Base-by-base conservation (phyloP, 2,329 filamentous ascomycete species). In the Chlorencoelia australis region DNA sequence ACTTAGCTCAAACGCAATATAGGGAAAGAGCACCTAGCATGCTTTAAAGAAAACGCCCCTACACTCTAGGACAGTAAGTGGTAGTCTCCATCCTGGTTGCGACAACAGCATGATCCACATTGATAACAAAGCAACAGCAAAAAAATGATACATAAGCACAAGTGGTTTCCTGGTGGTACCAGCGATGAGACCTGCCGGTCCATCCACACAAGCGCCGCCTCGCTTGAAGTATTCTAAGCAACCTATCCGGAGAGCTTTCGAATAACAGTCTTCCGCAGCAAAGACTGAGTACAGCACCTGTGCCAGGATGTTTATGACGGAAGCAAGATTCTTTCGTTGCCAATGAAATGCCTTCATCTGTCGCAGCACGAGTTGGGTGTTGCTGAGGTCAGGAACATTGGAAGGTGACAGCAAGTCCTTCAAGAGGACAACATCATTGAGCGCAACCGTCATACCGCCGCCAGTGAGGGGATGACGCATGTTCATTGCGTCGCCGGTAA, bases 391-490 rank as follows among this genome's bases (percentile, higher is more conserved):
- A 3, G 82, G 79, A 0, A 94, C 69, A 5, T 64, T 60, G 26
- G 70, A 63, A 0, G 86, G 87, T 25, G 74, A 68, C 2, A 98
- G 73, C 15, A 94, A 66, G 6, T 80, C 71, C 1, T 81, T 67
- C 17, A 96, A 70, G 2, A 93, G 62, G 9, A 91, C 71, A 2
- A 83, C 88, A 55, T 98, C 91, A 63, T 88, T 93, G 61, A 98
- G 82, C 1, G 86, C 91, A 2, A 96, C 89, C 0, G 89, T 96
- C 91, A 98, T 98, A 51, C 91, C 91, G 47, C 89, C 91, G 36
- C 91, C 91, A 0, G 91, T 96, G 10, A 98, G 71, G 2, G 91
- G 91, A 62, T 98, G 91, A n/a, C 91, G 83, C 91, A 98, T 98
- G 66, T 98, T 98, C 70, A 94, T 79, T 9, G 91, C 89, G 58